Percentiles rank a stretch among this genome's conserved stretches.
Evolutionary conservation across 495 filamentous ascomycete genomes (phyloP).

Genomic region (Aspergillus sparsus): DNA sequence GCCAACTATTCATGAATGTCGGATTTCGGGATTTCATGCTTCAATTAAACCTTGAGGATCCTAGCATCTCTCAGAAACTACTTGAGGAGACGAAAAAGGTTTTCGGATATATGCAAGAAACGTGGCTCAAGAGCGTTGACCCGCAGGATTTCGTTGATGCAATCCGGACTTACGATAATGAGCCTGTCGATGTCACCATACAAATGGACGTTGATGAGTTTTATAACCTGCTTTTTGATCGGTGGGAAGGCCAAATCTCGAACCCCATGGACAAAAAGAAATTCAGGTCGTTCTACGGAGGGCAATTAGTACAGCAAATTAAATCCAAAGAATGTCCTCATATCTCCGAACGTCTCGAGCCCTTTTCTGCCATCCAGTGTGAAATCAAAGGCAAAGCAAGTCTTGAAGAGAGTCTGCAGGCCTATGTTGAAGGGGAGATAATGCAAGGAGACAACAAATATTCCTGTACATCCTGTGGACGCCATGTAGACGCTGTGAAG

Average conservation of each 20-base stretch:
- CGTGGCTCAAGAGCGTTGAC: conserved; percentile 68
- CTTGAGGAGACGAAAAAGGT: conserved; percentile 76
- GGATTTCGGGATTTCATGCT: conserved; percentile 86
- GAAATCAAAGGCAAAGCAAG: conserved; percentile 91
- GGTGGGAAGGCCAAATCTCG: conserved; percentile 82
- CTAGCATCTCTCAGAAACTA: conserved; percentile 60
- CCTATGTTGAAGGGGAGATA: conserved; percentile 92
- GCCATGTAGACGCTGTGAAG: conserved; percentile 93
- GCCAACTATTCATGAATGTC: conserved; percentile 96
- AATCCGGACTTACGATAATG: conserved; percentile 81
- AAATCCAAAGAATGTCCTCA: conserved; percentile 93
- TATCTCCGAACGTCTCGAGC: conserved; percentile 85
- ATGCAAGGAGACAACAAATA: conserved; percentile 99
- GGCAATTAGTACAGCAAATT: conserved; percentile 90
- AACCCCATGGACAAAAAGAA: conserved; percentile 65
- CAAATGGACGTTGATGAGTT: conserved; percentile 99
- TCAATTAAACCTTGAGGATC: conserved; percentile 56
- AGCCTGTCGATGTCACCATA: conserved; percentile 78
- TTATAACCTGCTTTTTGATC: conserved; percentile 88
- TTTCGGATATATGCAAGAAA: conserved; percentile 85
- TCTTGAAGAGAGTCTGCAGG: conserved; percentile 83
- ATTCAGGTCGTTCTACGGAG: conserved; percentile 86
- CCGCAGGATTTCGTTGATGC: conserved; percentile 69
- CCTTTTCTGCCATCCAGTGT: conserved; percentile 94
- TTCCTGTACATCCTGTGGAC: conserved; percentile 87